These are phyloP conservation scores for Aphanomyces astaci DNA, from an alignment of 352 stramenopile species.

Conservation along the genomic window DNA sequence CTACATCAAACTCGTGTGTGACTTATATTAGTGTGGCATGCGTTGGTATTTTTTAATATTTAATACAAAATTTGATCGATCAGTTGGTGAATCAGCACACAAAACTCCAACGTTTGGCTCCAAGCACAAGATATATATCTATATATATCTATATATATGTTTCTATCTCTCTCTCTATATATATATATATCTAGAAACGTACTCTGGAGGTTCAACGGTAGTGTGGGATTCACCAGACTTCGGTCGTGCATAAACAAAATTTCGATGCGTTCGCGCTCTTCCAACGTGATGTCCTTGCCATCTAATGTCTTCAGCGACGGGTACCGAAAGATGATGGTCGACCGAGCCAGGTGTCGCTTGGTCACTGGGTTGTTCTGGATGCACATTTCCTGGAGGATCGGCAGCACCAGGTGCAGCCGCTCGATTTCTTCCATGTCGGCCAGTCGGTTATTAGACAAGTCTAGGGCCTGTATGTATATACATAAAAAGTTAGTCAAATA, in stretches of 20 bases:
- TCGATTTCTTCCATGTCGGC: constrained; percentile 75
- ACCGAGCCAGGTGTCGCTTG: constrained; percentile 79
- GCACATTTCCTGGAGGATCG: constrained; percentile 55
- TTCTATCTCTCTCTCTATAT: no score
- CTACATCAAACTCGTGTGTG: no score
- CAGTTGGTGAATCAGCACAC: background rate
- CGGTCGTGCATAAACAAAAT: constrained; percentile 65
- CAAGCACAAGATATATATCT: no score
- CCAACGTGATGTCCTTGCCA: constrained; percentile 52
- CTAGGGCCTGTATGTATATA: constrained; percentile 40
- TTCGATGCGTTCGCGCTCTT: constrained; percentile 68
- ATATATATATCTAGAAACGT: no score
- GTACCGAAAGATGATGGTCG: constrained; percentile 55
- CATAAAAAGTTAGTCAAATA: no score
- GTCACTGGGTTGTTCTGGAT: constrained; percentile 63
- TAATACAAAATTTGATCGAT: background rate
- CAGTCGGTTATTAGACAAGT: constrained; percentile 72
- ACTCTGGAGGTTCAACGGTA: constrained; percentile 13
- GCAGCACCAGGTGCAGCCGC: constrained; percentile 37
- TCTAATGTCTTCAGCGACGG: constrained; percentile 50
- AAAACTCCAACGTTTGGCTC: no score
- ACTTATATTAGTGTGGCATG: no score
- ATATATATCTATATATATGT: no score
- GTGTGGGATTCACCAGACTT: constrained; percentile 10
- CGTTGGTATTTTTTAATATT: no score